Base-by-base conservation (phyloP, 352 stramenopile genomes). In the Phytopythium litorale region DNA sequence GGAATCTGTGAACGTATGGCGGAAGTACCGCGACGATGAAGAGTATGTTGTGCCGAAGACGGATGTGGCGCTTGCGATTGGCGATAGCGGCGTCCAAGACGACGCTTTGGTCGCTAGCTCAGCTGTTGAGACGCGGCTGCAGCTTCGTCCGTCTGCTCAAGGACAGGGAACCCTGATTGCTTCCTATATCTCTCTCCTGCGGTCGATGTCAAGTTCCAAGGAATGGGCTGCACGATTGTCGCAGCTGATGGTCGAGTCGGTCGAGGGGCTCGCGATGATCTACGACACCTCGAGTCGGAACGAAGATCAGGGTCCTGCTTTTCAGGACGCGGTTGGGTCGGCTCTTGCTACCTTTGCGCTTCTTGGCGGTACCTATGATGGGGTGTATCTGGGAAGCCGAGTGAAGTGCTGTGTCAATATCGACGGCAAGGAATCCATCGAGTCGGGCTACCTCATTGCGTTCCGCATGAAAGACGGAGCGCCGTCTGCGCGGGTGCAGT, bases 341-440 rank as follows among this genome's bases (percentile, higher is more conserved):
- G 63, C 68, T 19, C 56, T 83, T 32, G 82, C 81, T 19, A 75
- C 72, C 3, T 70, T 89, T 46, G 65, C 70, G 5, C 40, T 94
- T 16, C 67, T 90, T 23, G 84, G 84, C 54, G 84, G 84, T 32
- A 77, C 28, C 13, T 88, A 87, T 33, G 56, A 70, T 30, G 79
- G 79, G 19, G 66, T 76, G 15, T 73, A 67, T 51, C 64, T 91
- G 18, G 79, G 81, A 52, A 78, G 73, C 12, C 72, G 82, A n/a
- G 79, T 92, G 2, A 84, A 75, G 12, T 91, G 81, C 56, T 87
- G 79, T 52, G 82, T 89, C 30, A 92, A 79, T 19, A 82, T 91
- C 28, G 81, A 93, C 37, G 78, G 71, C 3, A 93, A 88, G 60
- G 82, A 89, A 32, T 79, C 84, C 15, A 73, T 89, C 25, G 84